A percentile compares a stretch with the other conserved stretches of the same genome.
Evolutionary conservation across 768 basidiomycete genomes (phyloP).

Genomic region (Pilatotrama ljubarskyi): DNA sequence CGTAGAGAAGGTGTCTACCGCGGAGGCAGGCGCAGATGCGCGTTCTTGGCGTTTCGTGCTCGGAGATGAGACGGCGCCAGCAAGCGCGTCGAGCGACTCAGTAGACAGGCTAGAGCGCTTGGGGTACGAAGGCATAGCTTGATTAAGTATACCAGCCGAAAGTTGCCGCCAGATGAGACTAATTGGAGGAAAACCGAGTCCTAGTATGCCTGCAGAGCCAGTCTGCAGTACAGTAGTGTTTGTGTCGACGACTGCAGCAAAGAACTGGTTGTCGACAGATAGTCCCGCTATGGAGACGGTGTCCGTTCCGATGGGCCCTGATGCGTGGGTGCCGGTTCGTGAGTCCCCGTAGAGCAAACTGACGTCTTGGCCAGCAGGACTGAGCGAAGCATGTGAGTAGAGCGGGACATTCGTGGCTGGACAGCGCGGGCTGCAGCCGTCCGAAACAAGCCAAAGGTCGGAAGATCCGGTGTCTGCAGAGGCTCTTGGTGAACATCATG

Average conservation of each 20-base stretch:
- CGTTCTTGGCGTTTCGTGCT: constrained; percentile 1
- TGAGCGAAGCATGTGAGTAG: constrained; percentile 53
- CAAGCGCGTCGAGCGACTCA: constrained; percentile 16
- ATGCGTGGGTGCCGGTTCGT: constrained; percentile 64
- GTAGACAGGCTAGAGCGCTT: neutral
- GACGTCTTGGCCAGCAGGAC: constrained; percentile 46
- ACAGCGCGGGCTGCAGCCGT: constrained; percentile 48
- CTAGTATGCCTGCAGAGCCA: constrained; percentile 67
- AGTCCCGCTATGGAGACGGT: constrained; percentile 55
- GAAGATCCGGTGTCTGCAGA: constrained; percentile 74
- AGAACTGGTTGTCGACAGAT: constrained; percentile 49
- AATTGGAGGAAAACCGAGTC: constrained; percentile 72
- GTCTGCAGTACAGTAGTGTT: constrained; percentile 61
- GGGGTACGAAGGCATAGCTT: neutral
- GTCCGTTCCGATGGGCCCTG: constrained; percentile 63
- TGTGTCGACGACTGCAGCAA: constrained; percentile 68
- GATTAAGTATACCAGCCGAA: constrained; percentile 14
- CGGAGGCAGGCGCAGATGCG: constrained; percentile 2
- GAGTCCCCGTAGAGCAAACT: constrained; percentile 71
- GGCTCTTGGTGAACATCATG: neutral
- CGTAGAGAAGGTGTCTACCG: constrained; percentile 30
- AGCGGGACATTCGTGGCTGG: constrained; percentile 41
- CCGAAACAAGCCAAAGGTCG: constrained; percentile 72
- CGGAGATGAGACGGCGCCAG: neutral
- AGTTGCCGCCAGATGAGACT: constrained; percentile 32